Conservation (phyloP, 306 rosid species). For the Inga leiocalycina region DNA sequence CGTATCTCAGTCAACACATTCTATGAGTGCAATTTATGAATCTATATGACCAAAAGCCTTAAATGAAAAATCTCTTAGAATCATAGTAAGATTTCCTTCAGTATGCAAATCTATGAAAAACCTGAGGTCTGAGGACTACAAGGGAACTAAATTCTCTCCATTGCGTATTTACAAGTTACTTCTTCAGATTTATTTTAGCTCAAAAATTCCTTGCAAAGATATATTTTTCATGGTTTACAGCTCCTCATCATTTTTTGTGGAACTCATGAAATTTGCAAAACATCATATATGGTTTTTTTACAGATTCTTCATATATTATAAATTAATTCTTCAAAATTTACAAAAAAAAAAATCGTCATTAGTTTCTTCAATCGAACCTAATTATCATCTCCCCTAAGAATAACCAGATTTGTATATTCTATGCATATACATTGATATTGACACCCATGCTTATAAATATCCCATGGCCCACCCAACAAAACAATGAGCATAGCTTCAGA, state of each 20-base stretch:
- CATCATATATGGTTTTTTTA: too few species aligned
- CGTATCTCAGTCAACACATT: not conserved
- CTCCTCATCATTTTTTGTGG: too few species aligned
- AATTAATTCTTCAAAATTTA: not conserved
- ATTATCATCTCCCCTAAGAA: not conserved
- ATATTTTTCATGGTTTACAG: too few species aligned
- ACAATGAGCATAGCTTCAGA: constrained; percentile 2
- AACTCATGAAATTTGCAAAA: not conserved
- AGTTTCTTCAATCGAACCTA: not conserved
- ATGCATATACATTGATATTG: not conserved
- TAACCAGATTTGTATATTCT: not conserved
- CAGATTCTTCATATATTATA: not conserved
- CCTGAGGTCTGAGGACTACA: not conserved
- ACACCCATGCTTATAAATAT: not conserved
- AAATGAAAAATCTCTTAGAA: not conserved
- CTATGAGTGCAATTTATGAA: not conserved
- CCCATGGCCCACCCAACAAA: not conserved
- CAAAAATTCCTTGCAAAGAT: too few species aligned
- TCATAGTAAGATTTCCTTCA: not conserved
- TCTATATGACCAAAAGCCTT: not conserved
- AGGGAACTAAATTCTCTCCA: not conserved
- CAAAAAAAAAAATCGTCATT: not conserved
- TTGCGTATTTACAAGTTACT: not conserved
- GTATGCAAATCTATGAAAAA: not conserved
- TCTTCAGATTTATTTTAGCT: not conserved